Evolutionary conservation across 352 stramenopile genomes (phyloP).

Genomic region (Phytophthora parvispora): DNA sequence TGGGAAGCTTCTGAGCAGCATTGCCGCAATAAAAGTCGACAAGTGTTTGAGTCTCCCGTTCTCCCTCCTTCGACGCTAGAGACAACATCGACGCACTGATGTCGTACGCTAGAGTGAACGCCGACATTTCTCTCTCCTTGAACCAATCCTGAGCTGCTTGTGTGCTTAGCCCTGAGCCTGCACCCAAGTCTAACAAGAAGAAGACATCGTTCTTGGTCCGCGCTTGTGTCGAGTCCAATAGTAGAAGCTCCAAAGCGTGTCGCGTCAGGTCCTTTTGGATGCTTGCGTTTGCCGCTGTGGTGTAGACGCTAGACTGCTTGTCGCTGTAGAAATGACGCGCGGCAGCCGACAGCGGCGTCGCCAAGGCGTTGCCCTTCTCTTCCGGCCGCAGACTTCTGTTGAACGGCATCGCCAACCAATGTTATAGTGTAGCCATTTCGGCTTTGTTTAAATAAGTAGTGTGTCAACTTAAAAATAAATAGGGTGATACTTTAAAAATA

Average conservation of each 20-base stretch:
- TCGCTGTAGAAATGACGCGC: conserved; percentile 72
- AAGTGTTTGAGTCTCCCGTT: conserved; percentile 11
- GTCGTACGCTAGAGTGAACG: conserved; percentile 73
- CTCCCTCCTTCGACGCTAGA: conserved; percentile 26
- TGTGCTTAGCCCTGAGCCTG: conserved; percentile 78
- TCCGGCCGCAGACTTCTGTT: conserved; percentile 57
- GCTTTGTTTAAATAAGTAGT: conserved; percentile 8
- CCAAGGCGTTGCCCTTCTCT: conserved; percentile 44
- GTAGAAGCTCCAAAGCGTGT: conserved; percentile 70
- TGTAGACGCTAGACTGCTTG: conserved; percentile 75
- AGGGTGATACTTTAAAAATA: not conserved
- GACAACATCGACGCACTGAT: conserved; percentile 84
- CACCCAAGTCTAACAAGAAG: conserved; percentile 76
- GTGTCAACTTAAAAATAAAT: conserved; percentile 27
- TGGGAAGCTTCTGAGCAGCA: conserved; percentile 65
- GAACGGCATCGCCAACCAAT: conserved; percentile 55
- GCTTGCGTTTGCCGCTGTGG: conserved; percentile 65
- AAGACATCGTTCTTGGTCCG: conserved; percentile 22
- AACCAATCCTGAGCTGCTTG: conserved; percentile 63
- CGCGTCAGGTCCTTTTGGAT: conserved; percentile 80
- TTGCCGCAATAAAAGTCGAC: conserved; percentile 75
- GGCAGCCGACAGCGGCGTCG: conserved; percentile 44
- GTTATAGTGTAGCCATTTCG: conserved; percentile 4
- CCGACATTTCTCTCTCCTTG: conserved; percentile 30
- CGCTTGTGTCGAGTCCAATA: conserved; percentile 17